A percentile compares a stretch with the other conserved stretches of the same genome.
These are phyloP conservation scores for Mrakia blollopis DNA, from an alignment of 768 basidiomycete genomes.

Conservation along the genomic window DNA sequence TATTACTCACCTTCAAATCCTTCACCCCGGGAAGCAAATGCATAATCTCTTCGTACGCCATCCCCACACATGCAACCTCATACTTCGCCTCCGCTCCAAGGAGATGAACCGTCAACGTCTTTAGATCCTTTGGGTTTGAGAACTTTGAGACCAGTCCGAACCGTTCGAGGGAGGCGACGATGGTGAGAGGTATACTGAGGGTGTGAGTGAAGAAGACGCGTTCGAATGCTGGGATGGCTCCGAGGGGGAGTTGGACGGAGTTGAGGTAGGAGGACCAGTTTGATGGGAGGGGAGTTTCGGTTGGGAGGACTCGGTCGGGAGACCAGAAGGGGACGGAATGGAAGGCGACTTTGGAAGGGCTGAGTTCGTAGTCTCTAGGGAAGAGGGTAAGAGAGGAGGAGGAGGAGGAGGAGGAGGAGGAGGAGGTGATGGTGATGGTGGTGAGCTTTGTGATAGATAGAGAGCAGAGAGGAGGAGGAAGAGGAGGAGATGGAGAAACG, in stretches of 20 bases:
- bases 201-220: not conserved
- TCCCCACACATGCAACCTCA: not conserved
- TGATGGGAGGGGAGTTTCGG: no score
- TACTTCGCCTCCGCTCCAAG: not conserved
- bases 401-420: not conserved
- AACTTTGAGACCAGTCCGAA: not conserved
- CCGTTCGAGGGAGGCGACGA: not conserved
- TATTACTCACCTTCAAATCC: not conserved
- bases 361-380: not conserved
- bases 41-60: not conserved
- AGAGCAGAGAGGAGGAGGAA: not conserved
- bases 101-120: not conserved
- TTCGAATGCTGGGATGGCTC: not conserved
- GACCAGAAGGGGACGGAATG: no score
- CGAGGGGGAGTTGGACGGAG: not conserved
- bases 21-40: conserved; percentile 4
- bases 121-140: not conserved
- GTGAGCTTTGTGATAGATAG: no score
- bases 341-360: no score
- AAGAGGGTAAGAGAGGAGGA: not conserved
- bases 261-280: not conserved
- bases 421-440: not conserved
- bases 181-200: not conserved
- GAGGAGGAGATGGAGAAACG: not conserved
- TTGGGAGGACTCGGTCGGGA: no score